Evolutionary conservation across 2,329 filamentous ascomycete species (phyloP), one percentile per base, ranked within the genome.

Genomic region (Neofusicoccum sp.): DNA sequence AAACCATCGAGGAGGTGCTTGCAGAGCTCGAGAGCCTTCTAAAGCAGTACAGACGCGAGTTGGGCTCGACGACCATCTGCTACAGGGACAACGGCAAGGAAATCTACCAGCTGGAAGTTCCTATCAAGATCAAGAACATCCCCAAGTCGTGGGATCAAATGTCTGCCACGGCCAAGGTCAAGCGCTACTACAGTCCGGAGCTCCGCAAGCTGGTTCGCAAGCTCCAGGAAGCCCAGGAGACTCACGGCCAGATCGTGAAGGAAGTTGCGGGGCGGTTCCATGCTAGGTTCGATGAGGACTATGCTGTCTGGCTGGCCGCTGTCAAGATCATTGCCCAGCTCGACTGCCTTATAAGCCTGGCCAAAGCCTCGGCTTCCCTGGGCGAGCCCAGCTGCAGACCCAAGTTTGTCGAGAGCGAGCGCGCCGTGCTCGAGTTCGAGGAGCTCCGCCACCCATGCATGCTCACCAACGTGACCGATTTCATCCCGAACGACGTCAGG

Each of bases 401-500:
- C 0, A 78, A 82, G n/a, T 97, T 99, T 71, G 84, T 96, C 3
- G 89, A 97, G 20, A 83, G 89, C 53, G 88, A 95, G 65, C 86
- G 93, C 48, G 96, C 90, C 69, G 84, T 95, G 6, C 80, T 99
- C n/a, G 89, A 97, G 62, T 96, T 99, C 69, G 84, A 89, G 58
- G 93, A 97, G 70, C 85, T 99, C 60, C 89, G 95, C 34, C 95
- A 99, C 71, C 95, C 95, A 3, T 99, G 95, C 78, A 96, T 99
- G 84, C 82, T 93, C 63, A 90, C 89, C 63, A 90, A 88, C 3
- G 90, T 96, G 2, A 88, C 89, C 58, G 93, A 97, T 74, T 99
- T 99, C 70, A 99, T 99, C 63, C 95, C 95, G 3, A 99, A 99
- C 69, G 90, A 97, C 71, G 86, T 99, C 65, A 86, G 86, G 62